phyloP scores from a whole-genome alignment of 1,139 yeast species.

The Saccharomycopsis hybrid region DNA sequence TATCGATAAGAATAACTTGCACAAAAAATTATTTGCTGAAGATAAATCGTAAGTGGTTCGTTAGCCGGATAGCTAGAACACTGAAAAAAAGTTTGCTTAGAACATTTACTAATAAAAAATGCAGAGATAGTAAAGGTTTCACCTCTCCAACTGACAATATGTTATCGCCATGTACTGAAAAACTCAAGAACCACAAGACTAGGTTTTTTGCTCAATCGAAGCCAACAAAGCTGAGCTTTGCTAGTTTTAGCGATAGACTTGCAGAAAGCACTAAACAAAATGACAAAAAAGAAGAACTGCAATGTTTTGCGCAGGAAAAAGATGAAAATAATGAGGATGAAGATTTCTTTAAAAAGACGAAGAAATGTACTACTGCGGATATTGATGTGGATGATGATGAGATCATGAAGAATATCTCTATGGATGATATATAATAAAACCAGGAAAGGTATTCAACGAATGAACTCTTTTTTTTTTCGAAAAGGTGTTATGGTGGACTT shows the following conservation, averaged over 20 bases:
- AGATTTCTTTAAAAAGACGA: not conserved
- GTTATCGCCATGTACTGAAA: slow-evolving; percentile 53
- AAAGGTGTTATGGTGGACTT: no score
- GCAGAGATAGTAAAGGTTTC: slow-evolving; percentile 23
- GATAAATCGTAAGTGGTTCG: no score
- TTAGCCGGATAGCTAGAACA: no score
- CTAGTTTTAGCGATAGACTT: slow-evolving; percentile 6
- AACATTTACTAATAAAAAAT: no score
- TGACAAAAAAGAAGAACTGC: slow-evolving; percentile 1
- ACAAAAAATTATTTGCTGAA: slow-evolving; percentile 5
- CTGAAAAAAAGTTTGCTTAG: no score
- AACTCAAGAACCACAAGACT: slow-evolving; percentile 43
- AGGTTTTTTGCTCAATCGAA: slow-evolving; percentile 32
- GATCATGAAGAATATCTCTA: slow-evolving; percentile 11
- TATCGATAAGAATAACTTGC: not conserved
- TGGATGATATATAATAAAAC: slow-evolving; percentile 16
- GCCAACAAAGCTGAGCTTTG: slow-evolving; percentile 27
- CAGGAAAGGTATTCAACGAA: no score
- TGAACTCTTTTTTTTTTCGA: not conserved
- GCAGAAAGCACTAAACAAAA: slow-evolving; percentile 11
- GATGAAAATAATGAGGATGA: slow-evolving; percentile 18
- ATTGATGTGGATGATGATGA: slow-evolving; percentile 17
- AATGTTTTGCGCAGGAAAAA: not conserved
- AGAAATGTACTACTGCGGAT: not conserved
- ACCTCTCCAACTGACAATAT: slow-evolving; percentile 55